These are phyloP conservation scores for Diophrys sp. DNA, from an alignment of 73 alveolate genomes.

Conservation along the genomic window DNA sequence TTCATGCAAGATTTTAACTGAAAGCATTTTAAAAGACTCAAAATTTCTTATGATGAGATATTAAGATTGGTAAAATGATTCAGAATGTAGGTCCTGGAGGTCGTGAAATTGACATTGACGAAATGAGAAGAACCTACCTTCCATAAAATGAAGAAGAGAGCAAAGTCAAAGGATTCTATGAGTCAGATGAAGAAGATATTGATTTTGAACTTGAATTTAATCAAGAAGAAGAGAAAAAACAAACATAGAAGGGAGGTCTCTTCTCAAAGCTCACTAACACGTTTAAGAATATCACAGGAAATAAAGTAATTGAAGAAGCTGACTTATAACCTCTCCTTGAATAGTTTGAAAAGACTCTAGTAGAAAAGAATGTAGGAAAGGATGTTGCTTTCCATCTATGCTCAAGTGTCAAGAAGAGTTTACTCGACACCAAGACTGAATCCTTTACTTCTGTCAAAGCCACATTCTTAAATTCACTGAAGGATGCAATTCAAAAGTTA, in stretches of 20 bases:
- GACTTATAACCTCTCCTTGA: conserved; percentile 92
- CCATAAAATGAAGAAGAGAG: conserved; percentile 47
- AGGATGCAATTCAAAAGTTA: conserved; percentile 80
- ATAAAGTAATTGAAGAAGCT: conserved; percentile 81
- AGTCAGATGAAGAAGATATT: conserved; percentile 59
- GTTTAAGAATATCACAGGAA: conserved; percentile 61
- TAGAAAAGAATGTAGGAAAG: conserved; percentile 95
- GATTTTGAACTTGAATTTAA: conserved; percentile 21
- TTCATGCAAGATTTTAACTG: too few species aligned
- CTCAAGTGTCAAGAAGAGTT: conserved; percentile 77
- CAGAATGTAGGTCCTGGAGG: conserved; percentile 7
- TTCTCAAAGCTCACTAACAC: conserved; percentile 57
- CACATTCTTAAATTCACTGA: conserved; percentile 89
- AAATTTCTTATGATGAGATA: too few species aligned
- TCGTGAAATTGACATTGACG: conserved; percentile 27
- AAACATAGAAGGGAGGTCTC: conserved; percentile 40
- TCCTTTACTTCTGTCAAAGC: conserved; percentile 87
- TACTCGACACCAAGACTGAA: conserved; percentile 87
- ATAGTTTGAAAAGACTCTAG: conserved; percentile 72
- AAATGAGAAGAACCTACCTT: conserved; percentile 19
- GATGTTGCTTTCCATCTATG: conserved; percentile 89
- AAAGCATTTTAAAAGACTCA: too few species aligned
- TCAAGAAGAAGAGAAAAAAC: conserved; percentile 11
- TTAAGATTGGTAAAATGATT: not conserved
- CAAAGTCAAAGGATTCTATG: conserved; percentile 48